Evolutionary conservation across 163 green algal genomes (phyloP), one percentile per base, ranked within the genome.

Genomic region (Volvox carteri): DNA sequence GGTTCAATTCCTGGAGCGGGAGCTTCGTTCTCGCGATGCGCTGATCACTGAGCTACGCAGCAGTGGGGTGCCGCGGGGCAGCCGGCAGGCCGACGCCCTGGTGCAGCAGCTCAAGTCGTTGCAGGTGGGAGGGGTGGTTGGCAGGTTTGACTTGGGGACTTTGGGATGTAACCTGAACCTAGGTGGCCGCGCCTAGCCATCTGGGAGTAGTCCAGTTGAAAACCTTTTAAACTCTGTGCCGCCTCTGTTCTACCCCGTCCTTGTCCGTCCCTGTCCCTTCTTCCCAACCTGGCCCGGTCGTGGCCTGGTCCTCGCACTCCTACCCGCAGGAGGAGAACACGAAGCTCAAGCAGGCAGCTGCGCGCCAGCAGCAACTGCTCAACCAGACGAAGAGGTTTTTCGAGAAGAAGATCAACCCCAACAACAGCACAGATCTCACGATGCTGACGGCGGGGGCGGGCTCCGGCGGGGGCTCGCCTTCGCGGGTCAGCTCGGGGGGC

Each of bases 301-400:
- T n/a, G n/a, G n/a, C n/a, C n/a, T n/a, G n/a, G n/a, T n/a, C n/a
- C n/a, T n/a, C n/a, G n/a, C n/a, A n/a, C n/a, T n/a, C n/a, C n/a
- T 46, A 6, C n/a, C 62, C n/a, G 41, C 72, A 89, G 84, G 84
- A 89, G 84, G 84, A 89, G 72, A 89, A 89, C 84, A 89, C 84
- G 1, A 65, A 77, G 72, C 84, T 89, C 5, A 89, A 89, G 84
- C 84, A 89, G 41, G 52, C 84, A n/a, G 84, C 84, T n/a, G 84
- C 84, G 19, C 72, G 84, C 25, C 84, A 89, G 84, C 84, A 89
- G 41, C 84, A 89, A 72, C 52, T 84, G 37, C 84, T 89, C 41
- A 75, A 89, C 72, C 84, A 84, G 54, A 89, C 84, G 52, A 75
- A 76, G 54, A 9, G 18, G 1, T 89, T 89, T 54, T 89, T 89